These are phyloP conservation scores for Diaporthe amygdali DNA, from an alignment of 2,329 filamentous ascomycete genomes.

Conservation along the genomic window DNA sequence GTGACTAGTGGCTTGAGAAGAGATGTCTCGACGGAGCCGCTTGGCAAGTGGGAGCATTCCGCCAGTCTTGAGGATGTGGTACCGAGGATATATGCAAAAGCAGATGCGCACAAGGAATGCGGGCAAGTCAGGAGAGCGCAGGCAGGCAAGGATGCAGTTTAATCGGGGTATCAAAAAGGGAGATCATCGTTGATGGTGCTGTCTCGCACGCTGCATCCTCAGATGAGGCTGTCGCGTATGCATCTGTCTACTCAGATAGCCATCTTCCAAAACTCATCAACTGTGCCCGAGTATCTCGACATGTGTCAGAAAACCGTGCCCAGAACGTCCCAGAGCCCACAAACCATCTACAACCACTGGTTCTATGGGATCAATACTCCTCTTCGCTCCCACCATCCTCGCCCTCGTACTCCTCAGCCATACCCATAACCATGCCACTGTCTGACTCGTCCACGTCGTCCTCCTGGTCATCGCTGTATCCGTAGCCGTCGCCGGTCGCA, in stretches of 20 bases:
- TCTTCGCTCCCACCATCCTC: conserved; percentile 12
- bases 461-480: conserved; percentile 8
- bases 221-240: not conserved
- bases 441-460: not conserved
- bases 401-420: not conserved
- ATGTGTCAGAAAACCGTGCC: not conserved
- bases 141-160: not conserved
- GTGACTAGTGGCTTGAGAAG: not conserved
- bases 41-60: not conserved
- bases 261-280: not conserved
- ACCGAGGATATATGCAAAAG: not conserved
- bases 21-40: not conserved
- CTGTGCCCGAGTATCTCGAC: not conserved
- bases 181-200: not conserved
- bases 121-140: not conserved
- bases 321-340: not conserved
- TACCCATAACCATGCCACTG: not conserved
- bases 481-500: not conserved
- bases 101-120: not conserved
- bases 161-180: not conserved
- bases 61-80: not conserved
- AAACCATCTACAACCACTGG: not conserved
- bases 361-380: not conserved
- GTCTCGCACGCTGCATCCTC: not conserved
- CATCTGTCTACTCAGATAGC: not conserved